Evolutionary conservation across 2,329 filamentous ascomycete species (phyloP).

Genomic region (Lasiodiplodia sp.): DNA sequence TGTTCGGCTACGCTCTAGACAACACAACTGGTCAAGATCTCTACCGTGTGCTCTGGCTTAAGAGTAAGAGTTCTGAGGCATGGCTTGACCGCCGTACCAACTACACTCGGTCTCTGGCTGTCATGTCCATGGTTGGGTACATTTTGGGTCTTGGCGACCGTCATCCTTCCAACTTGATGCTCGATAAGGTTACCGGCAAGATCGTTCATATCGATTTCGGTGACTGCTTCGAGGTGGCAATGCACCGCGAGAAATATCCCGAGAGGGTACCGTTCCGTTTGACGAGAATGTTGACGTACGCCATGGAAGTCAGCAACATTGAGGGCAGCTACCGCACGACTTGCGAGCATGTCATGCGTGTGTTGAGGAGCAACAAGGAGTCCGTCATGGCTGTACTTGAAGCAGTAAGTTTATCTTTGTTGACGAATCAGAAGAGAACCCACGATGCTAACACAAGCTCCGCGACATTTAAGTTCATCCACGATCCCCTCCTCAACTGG

Average conservation of each 20-base stretch:
- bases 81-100: conserved; percentile 99
- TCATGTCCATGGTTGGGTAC: conserved; percentile 99
- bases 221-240: conserved; percentile 98
- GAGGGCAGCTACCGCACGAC: conserved; percentile 98
- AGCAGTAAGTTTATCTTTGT: conserved; percentile 72
- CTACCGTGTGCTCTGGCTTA: conserved; percentile 97
- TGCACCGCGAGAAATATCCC: conserved; percentile 99
- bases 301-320: conserved; percentile 99
- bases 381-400: conserved; percentile 98
- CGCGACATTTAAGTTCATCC: conserved; percentile 77
- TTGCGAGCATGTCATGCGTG: conserved; percentile 97
- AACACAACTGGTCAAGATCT: conserved; percentile 99
- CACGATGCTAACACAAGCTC: conserved; percentile 30
- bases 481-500: conserved; percentile 99
- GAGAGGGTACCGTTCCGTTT: conserved; percentile 97
- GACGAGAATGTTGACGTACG: conserved; percentile 98
- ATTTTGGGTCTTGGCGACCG: conserved; percentile 96
- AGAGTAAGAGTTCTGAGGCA: conserved; percentile 96
- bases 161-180: conserved; percentile 97
- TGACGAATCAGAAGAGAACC: conserved; percentile 33
- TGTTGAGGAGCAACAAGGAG: conserved; percentile 96
- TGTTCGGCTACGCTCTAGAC: conserved; percentile 98
- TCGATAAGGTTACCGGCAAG: conserved; percentile 94
- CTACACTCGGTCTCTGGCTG: conserved; percentile 93
- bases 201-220: conserved; percentile 99